Base-by-base conservation (phyloP, 768 basidiomycete genomes). In the Cystofilobasidium macerans region DNA sequence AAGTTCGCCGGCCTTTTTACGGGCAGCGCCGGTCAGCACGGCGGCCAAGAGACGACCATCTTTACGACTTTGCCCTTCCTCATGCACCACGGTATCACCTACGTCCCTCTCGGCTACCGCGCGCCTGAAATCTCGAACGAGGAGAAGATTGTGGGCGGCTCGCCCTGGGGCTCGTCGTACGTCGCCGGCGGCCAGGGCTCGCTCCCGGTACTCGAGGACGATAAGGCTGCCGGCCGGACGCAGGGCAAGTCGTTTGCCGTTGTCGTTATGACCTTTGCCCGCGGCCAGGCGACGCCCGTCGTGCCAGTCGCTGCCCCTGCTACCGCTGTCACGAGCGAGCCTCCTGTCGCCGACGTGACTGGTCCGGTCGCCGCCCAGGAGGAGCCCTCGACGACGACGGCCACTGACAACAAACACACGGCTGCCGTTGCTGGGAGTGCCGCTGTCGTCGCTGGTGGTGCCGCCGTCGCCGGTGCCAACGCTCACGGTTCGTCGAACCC, bases 1-100 rank as follows among this genome's bases (percentile, higher is more conserved):
- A 63, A 63, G 57, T 62, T 68, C 36, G 67, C 45, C 36, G 61
- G 67, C 24, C 36, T 63, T 38, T 38, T 64, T 20, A 57, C 54
- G 38, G 18, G 22, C 13, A 13, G 40, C 24, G 63, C 24, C 20
- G 60, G 60, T 22, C 57, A 61, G 53, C 65, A 67, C 54, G 59
- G 60, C 38, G 67, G 67, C 47, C 61, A 62, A 33, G 67, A 68
- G 48, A 47, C 61, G 22, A 68, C 67, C 14, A 54, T 53, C 7
- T 54, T 63, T 26, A 68, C 67, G 0, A 58, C 61, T 18, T 22
- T 68, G 5, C 67, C 67, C 26, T 68, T 68, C 62, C 63, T 67
- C 22, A 51, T 38, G 18, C 57, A 58, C 45, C 61, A 68, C 61
- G 67, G 67, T 3, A 47, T 68, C 36, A 42, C 62, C 22, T 68